Conservation (phyloP, 75 land plant genomes). For the Cupressus sempervirens region DNA sequence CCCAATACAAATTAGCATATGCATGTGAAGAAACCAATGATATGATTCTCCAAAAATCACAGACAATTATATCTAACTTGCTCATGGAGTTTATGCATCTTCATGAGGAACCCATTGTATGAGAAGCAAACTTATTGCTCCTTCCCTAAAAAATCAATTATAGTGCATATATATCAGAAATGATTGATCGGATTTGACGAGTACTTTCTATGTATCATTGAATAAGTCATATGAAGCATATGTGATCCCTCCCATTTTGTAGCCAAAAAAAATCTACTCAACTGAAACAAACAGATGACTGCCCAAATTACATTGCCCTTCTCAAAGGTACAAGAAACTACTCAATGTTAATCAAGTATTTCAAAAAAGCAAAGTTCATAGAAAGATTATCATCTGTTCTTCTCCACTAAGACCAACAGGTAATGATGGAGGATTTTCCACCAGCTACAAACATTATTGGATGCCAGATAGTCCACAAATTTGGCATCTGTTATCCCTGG, state of each 20-base stretch:
- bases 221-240: background rate
- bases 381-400: background rate
- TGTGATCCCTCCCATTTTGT: background rate
- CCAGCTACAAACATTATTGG: background rate
- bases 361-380: background rate
- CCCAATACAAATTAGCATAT: background rate
- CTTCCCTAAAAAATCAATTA: background rate
- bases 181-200: background rate
- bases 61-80: background rate
- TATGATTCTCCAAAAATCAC: background rate
- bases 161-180: background rate
- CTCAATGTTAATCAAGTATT: background rate
- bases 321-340: background rate
- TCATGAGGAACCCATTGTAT: background rate
- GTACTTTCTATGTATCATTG: background rate
- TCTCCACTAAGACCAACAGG: background rate
- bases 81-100: background rate
- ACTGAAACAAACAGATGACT: background rate
- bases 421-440: conserved; percentile 4
- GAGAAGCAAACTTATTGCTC: background rate
- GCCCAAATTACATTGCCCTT: background rate
- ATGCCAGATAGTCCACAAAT: background rate
- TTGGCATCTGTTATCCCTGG: background rate
- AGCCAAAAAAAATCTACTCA: background rate
- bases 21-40: background rate